Base-by-base conservation (phyloP, 2,329 filamentous ascomycete species). In the Phialophora macrospora region DNA sequence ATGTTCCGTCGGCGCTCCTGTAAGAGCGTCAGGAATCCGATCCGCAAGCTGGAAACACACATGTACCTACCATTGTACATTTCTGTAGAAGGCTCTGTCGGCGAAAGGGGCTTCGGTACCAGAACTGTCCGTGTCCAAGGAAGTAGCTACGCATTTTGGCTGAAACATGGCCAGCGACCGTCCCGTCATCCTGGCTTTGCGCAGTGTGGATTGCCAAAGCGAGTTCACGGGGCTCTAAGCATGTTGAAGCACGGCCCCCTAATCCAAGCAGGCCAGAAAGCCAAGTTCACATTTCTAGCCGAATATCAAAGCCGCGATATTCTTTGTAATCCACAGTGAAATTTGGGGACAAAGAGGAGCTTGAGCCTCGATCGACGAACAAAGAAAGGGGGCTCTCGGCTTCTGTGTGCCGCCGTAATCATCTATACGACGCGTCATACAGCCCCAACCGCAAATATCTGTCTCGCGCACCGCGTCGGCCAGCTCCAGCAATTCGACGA, bases 1-100 rank as follows among this genome's bases (percentile, higher is more conserved):
- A 83, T 1, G 84, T 87, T 6, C 86, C 86, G 73, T 88, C 86
- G 17, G 83, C 77, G 7, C 82, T 79, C 81, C 82, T 69, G n/a
- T 12, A 12, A 41, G 7, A 24, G 22, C 41, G 14, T 67, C 48
- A 67, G 56, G 7, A 26, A 41, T 26, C n/a, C 2, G 20, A 30
- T 28, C 3, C 11, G 28, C 14, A 22, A 24, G 41, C 30, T 20
- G 7, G 24, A 22, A 22, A 2, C 41, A 17, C 17, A 32, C 4
- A 11, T 20, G 54, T 32, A 30, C 74, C 65, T 71, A 80, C 80
- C 80, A 83, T 72, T 81, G 76, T 17, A 79, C 80, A 41, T 75
- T 74, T 68, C 80, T 83, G 73, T 81, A 83, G 70, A 79, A 79
- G 8, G 22, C 30, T 1, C 20, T 28, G n/a, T 32, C 51, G 20